Percentiles rank a stretch among this genome's conserved stretches.
phyloP scores from a whole-genome alignment of 2,329 filamentous ascomycete species.

The Cladosporium sp. region DNA sequence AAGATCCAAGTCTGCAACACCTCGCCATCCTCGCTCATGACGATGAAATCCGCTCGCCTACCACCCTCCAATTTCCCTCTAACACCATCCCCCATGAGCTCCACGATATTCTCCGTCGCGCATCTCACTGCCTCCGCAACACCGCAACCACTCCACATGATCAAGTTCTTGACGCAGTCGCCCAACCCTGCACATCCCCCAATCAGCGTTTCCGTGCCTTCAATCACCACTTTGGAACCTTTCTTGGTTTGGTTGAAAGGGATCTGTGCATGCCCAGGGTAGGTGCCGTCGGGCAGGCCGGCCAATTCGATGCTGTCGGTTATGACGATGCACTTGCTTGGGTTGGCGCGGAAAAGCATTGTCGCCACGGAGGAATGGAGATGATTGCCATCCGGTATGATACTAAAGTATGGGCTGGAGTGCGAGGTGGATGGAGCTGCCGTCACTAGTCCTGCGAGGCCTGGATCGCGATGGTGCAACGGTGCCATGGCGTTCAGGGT shows the following conservation, averaged over 20 bases:
- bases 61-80: slow-evolving; percentile 43
- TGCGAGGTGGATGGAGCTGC: slow-evolving; percentile 19
- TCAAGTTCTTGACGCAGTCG: slow-evolving; percentile 47
- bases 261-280: slow-evolving; percentile 49
- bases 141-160: slow-evolving; percentile 43
- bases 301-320: slow-evolving; percentile 53
- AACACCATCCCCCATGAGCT: slow-evolving; percentile 44
- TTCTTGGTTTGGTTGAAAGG: slow-evolving; percentile 45
- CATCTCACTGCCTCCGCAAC: slow-evolving; percentile 46
- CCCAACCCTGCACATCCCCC: slow-evolving; percentile 50
- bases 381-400: slow-evolving; percentile 53
- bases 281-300: slow-evolving; percentile 47
- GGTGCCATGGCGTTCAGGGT: slow-evolving; percentile 52
- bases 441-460: slow-evolving; percentile 43
- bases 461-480: slow-evolving; percentile 47
- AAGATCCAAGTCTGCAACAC: slow-evolving; percentile 47
- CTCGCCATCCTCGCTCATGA: slow-evolving; percentile 42
- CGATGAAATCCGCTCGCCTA: slow-evolving; percentile 45
- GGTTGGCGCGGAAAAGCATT: slow-evolving; percentile 45
- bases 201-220: slow-evolving; percentile 50
- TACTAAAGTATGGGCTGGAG: slow-evolving; percentile 44
- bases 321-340: slow-evolving; percentile 46
- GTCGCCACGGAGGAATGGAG: slow-evolving; percentile 48
- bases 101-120: slow-evolving; percentile 48
- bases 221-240: slow-evolving; percentile 47